These are phyloP conservation scores for Capsicum baccatum DNA, from an alignment of 257 asterid genomes.

Conservation along the genomic window DNA sequence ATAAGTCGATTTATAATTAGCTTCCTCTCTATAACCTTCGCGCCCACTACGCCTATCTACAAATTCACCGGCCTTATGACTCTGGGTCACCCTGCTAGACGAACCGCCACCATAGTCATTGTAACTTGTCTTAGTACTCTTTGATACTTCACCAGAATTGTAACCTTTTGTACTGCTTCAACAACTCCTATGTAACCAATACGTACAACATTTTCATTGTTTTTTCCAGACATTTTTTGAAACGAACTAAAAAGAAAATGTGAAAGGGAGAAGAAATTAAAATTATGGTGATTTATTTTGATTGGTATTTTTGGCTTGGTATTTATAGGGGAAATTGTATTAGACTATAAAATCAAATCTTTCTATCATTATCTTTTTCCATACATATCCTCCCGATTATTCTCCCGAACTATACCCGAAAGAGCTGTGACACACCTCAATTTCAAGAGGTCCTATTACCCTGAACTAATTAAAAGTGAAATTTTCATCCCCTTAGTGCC, in stretches of 20 bases:
- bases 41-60: slow-evolving; percentile 31
- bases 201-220: not conserved
- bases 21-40: slow-evolving; percentile 31
- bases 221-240: not conserved
- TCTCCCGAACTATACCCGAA: too few species aligned
- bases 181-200: not conserved
- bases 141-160: slow-evolving; percentile 19
- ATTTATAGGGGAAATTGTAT: too few species aligned
- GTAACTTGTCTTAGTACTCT: slow-evolving; percentile 20
- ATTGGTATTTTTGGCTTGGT: too few species aligned
- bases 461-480: too few species aligned
- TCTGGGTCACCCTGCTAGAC: slow-evolving; percentile 12
- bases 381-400: too few species aligned
- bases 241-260: not conserved
- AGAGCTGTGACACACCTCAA: too few species aligned
- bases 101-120: slow-evolving; percentile 29
- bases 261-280: not conserved
- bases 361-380: too few species aligned
- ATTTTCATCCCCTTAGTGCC: too few species aligned
- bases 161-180: not conserved
- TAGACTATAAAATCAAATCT: too few species aligned
- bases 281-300: too few species aligned
- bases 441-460: too few species aligned
- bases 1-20: slow-evolving; percentile 2
- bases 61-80: slow-evolving; percentile 23